Percentiles rank a stretch among this genome's conserved stretches.
phyloP scores from a whole-genome alignment of 768 basidiomycete species.

The Baorangia bicolor region DNA sequence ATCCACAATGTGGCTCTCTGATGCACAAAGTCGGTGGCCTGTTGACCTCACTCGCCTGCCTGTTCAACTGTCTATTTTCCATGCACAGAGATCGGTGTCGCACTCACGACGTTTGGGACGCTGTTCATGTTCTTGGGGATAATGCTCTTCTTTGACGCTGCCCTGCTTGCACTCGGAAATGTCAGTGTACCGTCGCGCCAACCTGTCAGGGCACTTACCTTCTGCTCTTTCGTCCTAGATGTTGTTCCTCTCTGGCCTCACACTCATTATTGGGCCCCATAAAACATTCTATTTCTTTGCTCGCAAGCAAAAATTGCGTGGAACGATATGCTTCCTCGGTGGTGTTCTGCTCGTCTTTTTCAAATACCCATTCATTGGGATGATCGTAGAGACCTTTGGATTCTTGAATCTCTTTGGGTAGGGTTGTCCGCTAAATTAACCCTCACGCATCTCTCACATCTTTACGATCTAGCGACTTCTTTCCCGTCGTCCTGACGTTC shows the following conservation, averaged over 20 bases:
- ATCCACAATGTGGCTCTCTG: slow-evolving; percentile 49
- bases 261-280: slow-evolving; percentile 93
- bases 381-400: slow-evolving; percentile 92
- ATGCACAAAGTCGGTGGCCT: slow-evolving; percentile 43
- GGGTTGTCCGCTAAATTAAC: neutral
- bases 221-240: slow-evolving; percentile 50
- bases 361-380: slow-evolving; percentile 93
- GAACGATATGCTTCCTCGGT: slow-evolving; percentile 83
- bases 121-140: slow-evolving; percentile 97
- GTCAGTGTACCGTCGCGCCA: slow-evolving; percentile 44
- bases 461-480: slow-evolving; percentile 76
- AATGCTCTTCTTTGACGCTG: slow-evolving; percentile 95
- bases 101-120: slow-evolving; percentile 91
- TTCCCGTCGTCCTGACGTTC: slow-evolving; percentile 98
- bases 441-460: slow-evolving; percentile 1
- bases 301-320: slow-evolving; percentile 90
- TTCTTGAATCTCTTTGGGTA: slow-evolving; percentile 98
- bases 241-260: slow-evolving; percentile 91
- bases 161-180: slow-evolving; percentile 94
- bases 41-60: neutral
- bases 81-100: slow-evolving; percentile 89
- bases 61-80: neutral
- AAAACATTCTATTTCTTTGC: slow-evolving; percentile 99
- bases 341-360: slow-evolving; percentile 91
- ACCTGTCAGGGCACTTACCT: neutral